Conservation (phyloP, 148 eudicot species). For the Pouteria glomerata region DNA sequence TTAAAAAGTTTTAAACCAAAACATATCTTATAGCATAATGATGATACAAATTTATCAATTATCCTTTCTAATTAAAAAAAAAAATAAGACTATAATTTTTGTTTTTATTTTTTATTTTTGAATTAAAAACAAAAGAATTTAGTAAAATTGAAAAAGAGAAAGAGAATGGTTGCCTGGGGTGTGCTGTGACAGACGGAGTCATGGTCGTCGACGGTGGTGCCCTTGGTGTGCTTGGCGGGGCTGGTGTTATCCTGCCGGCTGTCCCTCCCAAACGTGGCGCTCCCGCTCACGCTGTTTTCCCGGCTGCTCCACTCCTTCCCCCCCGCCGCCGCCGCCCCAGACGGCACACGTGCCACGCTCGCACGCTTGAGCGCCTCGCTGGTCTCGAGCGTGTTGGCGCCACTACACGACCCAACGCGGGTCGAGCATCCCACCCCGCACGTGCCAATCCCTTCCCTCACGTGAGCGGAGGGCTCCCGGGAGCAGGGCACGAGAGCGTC, state of each 20-base stretch:
- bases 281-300: slow-evolving; percentile 35
- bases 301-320: slow-evolving; percentile 30
- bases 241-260: slow-evolving; percentile 46
- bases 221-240: slow-evolving; percentile 38
- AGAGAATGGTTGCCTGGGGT: slow-evolving; percentile 31
- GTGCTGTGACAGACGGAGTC: slow-evolving; percentile 66
- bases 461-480: neutral
- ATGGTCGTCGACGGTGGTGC: slow-evolving; percentile 39
- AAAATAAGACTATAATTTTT: too few species aligned
- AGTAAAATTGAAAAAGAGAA: too few species aligned
- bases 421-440: slow-evolving; percentile 33
- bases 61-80: too few species aligned
- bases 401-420: slow-evolving; percentile 54
- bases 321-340: neutral
- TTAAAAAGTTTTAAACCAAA: neutral
- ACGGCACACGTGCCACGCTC: slow-evolving; percentile 13
- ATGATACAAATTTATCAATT: too few species aligned
- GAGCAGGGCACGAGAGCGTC: slow-evolving; percentile 57
- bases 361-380: slow-evolving; percentile 11
- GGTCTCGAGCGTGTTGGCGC: slow-evolving; percentile 15
- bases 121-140: neutral
- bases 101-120: too few species aligned
- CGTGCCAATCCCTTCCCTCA: too few species aligned
- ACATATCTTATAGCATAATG: neutral
- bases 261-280: slow-evolving; percentile 44